These are phyloP conservation scores for maize (Zea mays) DNA, from an alignment of 176 grass and related monocot species.

Conservation along the genomic window DNA sequence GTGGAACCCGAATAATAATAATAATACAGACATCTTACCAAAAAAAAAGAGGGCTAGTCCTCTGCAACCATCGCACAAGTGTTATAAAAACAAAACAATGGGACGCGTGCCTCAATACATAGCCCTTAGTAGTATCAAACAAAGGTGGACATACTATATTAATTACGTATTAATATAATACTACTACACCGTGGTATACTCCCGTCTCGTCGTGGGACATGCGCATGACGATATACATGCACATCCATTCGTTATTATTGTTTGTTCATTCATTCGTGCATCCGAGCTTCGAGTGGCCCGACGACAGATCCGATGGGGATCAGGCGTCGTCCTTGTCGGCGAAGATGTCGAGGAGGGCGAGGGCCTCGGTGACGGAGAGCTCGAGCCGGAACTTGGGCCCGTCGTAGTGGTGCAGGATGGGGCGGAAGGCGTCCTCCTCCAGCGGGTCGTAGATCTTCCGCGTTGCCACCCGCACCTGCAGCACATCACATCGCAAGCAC, in stretches of 20 bases:
- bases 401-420: constrained; percentile 98
- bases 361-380: constrained; percentile 77
- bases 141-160: background rate
- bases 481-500: background rate
- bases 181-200: background rate
- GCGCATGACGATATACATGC: too few relatives aligned
- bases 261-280: background rate
- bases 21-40: too few relatives aligned
- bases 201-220: too few relatives aligned
- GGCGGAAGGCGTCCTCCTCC: constrained; percentile 95
- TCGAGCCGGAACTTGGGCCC: constrained; percentile 97
- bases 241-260: background rate
- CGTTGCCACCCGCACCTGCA: constrained; percentile 73
- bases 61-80: constrained; percentile 21
- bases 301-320: background rate
- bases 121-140: background rate
- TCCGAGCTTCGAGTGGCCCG: background rate
- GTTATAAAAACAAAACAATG: constrained; percentile 26
- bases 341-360: constrained; percentile 86
- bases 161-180: background rate
- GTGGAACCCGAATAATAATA: background rate
- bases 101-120: constrained; percentile 3
- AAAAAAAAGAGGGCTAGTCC: constrained; percentile 21
- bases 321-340: constrained; percentile 68
- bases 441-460: constrained; percentile 77